Conservation (phyloP, 257 asterid species). For the Coffea canephora region DNA sequence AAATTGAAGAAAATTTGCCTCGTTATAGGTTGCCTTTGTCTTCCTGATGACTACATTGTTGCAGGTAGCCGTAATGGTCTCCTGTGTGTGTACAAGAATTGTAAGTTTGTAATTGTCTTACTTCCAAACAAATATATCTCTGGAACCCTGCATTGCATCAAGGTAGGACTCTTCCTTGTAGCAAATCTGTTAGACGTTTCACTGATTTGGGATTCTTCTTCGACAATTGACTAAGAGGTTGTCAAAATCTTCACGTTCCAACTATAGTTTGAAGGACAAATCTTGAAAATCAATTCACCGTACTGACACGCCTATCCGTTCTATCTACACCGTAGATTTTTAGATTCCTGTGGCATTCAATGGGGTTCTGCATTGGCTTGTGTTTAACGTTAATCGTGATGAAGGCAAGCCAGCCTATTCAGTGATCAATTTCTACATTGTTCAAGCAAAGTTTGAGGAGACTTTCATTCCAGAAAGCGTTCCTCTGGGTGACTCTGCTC, state of each 20-base stretch:
- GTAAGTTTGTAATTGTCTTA: neutral
- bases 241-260: neutral
- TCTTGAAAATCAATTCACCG: neutral
- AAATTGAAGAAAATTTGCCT: neutral
- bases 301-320: neutral
- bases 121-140: neutral
- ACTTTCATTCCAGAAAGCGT: neutral
- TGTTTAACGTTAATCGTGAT: no score
- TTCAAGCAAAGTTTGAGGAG: neutral
- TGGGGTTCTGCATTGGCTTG: neutral
- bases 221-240: neutral
- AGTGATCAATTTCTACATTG: neutral
- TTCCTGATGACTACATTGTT: neutral
- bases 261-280: neutral
- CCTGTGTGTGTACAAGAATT: neutral
- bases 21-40: neutral
- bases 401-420: neutral
- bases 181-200: neutral
- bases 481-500: neutral
- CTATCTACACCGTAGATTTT: neutral
- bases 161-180: neutral
- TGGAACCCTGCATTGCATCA: neutral
- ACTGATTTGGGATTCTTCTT: conserved; percentile 5
- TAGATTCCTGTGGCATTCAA: neutral
- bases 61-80: conserved; percentile 1